Evolutionary conservation across 2,329 filamentous ascomycete genomes (phyloP), one percentile per base, ranked within the genome.

Genomic region (Xylaria sp.): DNA sequence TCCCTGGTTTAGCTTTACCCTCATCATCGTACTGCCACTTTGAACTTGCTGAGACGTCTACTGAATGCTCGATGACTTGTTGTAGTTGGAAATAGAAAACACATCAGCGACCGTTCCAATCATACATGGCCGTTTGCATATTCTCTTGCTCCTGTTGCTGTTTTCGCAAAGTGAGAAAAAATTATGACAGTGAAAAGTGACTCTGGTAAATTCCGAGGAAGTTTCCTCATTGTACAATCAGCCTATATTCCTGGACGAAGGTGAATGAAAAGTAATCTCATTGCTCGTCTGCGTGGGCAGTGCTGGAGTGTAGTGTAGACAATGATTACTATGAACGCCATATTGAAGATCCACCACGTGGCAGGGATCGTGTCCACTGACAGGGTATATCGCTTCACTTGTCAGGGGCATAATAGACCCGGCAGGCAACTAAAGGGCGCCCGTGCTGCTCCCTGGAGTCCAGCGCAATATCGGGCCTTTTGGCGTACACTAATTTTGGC

Each of bases 261-360:
- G 28, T 66, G 39, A 54, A 31, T 43, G 49, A 5, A 15, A 28
- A 23, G 56, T 52, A 49, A 39, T 25, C 39, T 66, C 41, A 46
- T 20, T 18, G 39, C 25, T 55, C n/a, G 28, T 62, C 23, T 31
- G 41, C 18, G 13, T 48, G 8, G n/a, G 15, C 9, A 56, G 23
- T 41, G 25, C 13, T 58, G 55, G 28, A 46, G 23, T 46, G 15
- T 54, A 49, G 46, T 46, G 52, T 66, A 55, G 52, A 62, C 46
- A 43, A 39, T 69, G 67, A 69, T 69, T 69, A 69, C 67, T 69
- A 63, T 56, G 67, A 69, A 69, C 59, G 52, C 39, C 36, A 66
- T 66, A 36, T n/a, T 41, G 23, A 39, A 56, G 57, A 66, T 63
- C 67, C 67, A 69, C 67, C 64, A 69, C 54, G 67, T 63, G 55